These are phyloP conservation scores for Silene uniflora DNA, from an alignment of 148 eudicot genomes.

Conservation along the genomic window DNA sequence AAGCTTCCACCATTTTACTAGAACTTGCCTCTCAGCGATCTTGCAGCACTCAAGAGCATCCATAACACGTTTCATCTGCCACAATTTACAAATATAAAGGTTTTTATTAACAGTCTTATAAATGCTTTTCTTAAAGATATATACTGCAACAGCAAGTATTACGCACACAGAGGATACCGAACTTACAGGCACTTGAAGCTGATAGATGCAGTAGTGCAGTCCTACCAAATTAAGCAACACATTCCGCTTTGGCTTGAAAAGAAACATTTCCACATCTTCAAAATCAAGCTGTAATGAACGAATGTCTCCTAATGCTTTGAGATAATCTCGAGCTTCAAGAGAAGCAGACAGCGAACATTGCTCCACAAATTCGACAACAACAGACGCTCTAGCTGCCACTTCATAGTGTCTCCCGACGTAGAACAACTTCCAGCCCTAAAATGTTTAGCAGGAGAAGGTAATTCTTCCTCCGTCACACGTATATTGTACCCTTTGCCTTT, in stretches of 20 bases:
- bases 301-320: constrained; percentile 54
- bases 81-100: background rate
- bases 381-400: constrained; percentile 37
- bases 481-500: too few relatives aligned
- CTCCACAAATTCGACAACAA: constrained; percentile 46
- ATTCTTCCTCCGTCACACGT: too few relatives aligned
- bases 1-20: constrained; percentile 86
- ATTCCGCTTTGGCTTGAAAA: constrained; percentile 52
- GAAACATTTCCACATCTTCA: constrained; percentile 61
- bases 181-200: constrained; percentile 73
- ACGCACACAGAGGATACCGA: background rate
- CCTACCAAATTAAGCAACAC: constrained; percentile 73
- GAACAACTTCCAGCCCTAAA: constrained; percentile 59
- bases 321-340: constrained; percentile 66
- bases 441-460: background rate
- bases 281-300: constrained; percentile 53
- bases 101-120: too few relatives aligned
- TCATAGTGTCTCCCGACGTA: constrained; percentile 55
- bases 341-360: constrained; percentile 47
- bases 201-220: constrained; percentile 67
- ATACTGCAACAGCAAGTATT: background rate
- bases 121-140: too few relatives aligned
- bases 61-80: constrained; percentile 44
- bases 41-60: constrained; percentile 45
- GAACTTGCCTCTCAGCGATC: constrained; percentile 58